phyloP scores from a whole-genome alignment of 108 stramenopile genomes.

The Aurantiochytrium sp. region DNA sequence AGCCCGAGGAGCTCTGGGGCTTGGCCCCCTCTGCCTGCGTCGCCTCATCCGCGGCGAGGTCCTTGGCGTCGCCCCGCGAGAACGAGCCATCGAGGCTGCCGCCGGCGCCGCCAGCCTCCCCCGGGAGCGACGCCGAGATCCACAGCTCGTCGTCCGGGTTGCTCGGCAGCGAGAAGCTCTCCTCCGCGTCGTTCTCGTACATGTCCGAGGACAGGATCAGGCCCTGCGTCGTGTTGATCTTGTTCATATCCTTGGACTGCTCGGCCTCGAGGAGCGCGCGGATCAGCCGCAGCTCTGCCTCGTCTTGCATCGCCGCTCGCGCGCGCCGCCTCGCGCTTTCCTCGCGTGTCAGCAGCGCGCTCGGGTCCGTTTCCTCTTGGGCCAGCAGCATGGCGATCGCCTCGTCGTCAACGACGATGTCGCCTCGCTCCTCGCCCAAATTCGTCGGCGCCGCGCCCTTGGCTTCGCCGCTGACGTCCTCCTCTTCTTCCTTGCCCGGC shows the following conservation, averaged over 20 bases:
- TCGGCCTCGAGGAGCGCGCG: not conserved
- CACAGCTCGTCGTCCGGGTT: not conserved
- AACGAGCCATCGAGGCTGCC: no score
- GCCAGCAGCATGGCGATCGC: not conserved
- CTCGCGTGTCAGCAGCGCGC: not conserved
- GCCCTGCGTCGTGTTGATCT: not conserved
- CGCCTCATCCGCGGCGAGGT: no score
- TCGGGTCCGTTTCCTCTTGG: not conserved
- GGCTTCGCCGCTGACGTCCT: no score
- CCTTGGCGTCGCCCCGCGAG: no score
- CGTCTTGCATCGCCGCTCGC: not conserved
- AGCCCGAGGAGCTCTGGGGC: not conserved
- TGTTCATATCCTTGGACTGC: not conserved
- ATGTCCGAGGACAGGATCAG: not conserved
- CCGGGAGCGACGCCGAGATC: not conserved
- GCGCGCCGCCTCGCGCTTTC: not conserved
- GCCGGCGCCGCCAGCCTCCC: not conserved
- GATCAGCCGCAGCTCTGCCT: not conserved
- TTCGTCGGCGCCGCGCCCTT: no score
- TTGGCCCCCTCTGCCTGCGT: no score
- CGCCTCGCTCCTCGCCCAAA: no score
- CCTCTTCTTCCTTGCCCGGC: no score
- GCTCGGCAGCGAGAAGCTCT: not conserved
- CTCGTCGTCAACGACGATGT: not conserved
- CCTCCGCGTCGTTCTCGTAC: not conserved